These are phyloP conservation scores for Cairneyella variabilis DNA, from an alignment of 495 filamentous ascomycete species.

Conservation along the genomic window DNA sequence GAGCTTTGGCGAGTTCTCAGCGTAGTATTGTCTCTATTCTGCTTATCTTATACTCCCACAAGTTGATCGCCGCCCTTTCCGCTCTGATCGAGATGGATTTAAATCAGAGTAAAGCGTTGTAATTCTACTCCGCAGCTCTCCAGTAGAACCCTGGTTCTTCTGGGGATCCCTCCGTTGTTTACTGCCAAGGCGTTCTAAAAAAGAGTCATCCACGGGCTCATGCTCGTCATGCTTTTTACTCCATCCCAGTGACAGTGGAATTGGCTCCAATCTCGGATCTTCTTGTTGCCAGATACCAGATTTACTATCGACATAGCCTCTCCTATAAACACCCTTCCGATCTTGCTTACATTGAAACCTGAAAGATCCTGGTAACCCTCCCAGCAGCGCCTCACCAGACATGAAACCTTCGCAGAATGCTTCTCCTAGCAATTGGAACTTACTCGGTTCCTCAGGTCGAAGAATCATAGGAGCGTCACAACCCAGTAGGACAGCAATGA, in stretches of 20 bases:
- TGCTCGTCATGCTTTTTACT: not conserved
- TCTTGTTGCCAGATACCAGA: not conserved
- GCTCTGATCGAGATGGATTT: too few relatives aligned
- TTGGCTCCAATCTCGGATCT: not conserved
- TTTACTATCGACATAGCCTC: not conserved
- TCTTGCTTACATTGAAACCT: not conserved
- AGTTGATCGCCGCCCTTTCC: too few relatives aligned
- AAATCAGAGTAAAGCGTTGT: too few relatives aligned
- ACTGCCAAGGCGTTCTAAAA: too few relatives aligned
- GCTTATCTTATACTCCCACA: too few relatives aligned
- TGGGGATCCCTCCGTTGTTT: too few relatives aligned
- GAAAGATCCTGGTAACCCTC: not conserved
- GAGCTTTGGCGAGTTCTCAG: too few relatives aligned
- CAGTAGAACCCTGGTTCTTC: too few relatives aligned
- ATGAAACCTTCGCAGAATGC: not conserved
- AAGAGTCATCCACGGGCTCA: too few relatives aligned
- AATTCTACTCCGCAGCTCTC: too few relatives aligned
- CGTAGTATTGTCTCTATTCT: too few relatives aligned
- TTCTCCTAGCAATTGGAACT: conserved; percentile 8
- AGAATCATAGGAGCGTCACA: not conserved
- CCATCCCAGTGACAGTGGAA: not conserved
- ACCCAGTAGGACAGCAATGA: conserved; percentile 3
- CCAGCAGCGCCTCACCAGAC: conserved; percentile 4
- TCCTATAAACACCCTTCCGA: not conserved
- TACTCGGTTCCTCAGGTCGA: not conserved